Evolutionary conservation across 257 asterid genomes (phyloP).

Genomic region (Gentiana dahurica): DNA sequence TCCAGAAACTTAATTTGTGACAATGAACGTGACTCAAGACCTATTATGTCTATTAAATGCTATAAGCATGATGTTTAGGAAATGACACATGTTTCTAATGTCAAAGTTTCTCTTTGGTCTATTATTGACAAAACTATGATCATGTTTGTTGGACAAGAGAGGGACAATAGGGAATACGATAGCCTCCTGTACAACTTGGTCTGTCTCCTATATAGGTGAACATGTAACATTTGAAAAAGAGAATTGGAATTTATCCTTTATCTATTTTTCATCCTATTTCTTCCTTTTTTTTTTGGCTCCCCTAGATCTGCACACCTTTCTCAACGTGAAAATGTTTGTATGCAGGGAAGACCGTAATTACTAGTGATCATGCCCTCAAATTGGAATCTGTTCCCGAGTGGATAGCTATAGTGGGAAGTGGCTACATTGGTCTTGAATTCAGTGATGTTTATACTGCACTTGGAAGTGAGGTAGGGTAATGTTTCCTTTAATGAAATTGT

Average conservation of each 20-base stretch:
- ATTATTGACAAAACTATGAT: not conserved
- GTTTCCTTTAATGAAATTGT: not conserved
- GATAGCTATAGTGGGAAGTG: conserved; percentile 98
- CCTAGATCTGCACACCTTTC: not conserved
- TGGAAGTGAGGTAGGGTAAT: conserved; percentile 76
- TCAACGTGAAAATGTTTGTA: not conserved
- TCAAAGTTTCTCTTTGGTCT: no score
- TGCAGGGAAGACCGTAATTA: conserved; percentile 89
- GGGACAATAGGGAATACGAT: no score
- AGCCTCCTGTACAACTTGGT: no score
- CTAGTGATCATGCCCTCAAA: conserved; percentile 95
- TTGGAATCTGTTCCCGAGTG: conserved; percentile 83
- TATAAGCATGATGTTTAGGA: not conserved
- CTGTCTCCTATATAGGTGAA: not conserved
- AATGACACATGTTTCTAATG: not conserved
- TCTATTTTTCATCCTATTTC: not conserved
- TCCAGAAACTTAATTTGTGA: no score
- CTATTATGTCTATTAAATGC: not conserved
- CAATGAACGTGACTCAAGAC: no score
- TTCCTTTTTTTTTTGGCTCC: not conserved
- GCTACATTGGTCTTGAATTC: conserved; percentile 94
- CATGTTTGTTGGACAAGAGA: not conserved
- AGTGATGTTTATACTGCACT: conserved; percentile 97
- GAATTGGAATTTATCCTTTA: not conserved
- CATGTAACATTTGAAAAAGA: not conserved